Evolutionary conservation across 2,329 filamentous ascomycete species (phyloP).

Genomic region (Nigrospora oryzae): DNA sequence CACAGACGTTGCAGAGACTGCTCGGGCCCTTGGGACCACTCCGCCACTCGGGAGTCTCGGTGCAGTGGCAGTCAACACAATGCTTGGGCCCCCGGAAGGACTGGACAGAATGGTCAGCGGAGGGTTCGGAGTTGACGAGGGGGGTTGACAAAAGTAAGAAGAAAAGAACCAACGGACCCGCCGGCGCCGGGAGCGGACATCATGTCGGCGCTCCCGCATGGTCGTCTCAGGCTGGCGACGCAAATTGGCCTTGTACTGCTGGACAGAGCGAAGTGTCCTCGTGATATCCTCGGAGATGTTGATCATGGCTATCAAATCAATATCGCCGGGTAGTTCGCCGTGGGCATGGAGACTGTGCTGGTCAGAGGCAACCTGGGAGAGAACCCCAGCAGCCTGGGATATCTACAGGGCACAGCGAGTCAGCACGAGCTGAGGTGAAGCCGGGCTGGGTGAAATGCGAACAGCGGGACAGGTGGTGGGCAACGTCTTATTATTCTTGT

Average conservation of each 20-base stretch:
- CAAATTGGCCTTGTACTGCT: not conserved
- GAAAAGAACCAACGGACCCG: no score
- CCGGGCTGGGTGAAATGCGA: not conserved
- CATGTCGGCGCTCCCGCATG: no score
- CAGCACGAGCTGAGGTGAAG: no score
- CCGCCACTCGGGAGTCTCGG: not conserved
- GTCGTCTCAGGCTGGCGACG: no score
- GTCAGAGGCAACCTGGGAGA: not conserved
- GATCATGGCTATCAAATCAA: not conserved
- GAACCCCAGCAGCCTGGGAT: not conserved
- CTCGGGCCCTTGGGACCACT: not conserved
- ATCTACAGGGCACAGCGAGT: not conserved
- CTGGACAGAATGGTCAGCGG: no score
- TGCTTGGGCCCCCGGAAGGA: not conserved
- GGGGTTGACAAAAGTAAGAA: no score
- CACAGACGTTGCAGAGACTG: constrained; percentile 1
- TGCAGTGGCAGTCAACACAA: not conserved
- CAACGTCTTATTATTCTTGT: not conserved
- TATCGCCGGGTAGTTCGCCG: not conserved
- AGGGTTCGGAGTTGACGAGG: no score
- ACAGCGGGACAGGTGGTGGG: no score
- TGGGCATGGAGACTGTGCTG: not conserved
- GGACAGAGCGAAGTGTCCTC: not conserved
- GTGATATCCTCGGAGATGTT: not conserved
- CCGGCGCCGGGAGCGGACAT: no score